Evolutionary conservation across 2,329 filamentous ascomycete genomes (phyloP), one percentile per base, ranked within the genome.

Genomic region (Tolypocladium inflatum): DNA sequence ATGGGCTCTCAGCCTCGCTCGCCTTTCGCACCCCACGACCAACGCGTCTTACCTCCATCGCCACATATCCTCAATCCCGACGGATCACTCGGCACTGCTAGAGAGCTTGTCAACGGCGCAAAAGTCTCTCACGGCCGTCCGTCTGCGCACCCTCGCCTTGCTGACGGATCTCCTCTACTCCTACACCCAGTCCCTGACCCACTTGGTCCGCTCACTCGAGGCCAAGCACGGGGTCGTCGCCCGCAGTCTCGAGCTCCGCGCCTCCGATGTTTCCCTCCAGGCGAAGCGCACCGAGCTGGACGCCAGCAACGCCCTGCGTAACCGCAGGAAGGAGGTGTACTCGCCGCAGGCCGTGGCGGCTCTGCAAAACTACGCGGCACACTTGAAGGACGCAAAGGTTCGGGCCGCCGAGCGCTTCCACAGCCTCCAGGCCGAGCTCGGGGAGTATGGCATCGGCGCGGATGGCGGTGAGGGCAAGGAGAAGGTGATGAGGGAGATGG

Each of bases 1-100:
- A 1, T 75, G 77, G 17, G 81, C 82, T 33, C 70, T 76, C 17
- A 64, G 72, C 19, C 73, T 84, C 30, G 75, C 79, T 1, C 77
- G 80, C 43, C 71, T 81, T 39, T 67, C 74, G 3, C 74, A 77
- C 61, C 79, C 80, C 0, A 71, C 71, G 19, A 81, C 78, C 1
- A 82, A 82, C 67, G 73, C 80, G 0, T 81, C 80, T 23, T 82
- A 76, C 65, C 71, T 85, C n/a, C 83, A 86, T 71, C 81, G 83
- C 23, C 69, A 75, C 30, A 78, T 86, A 55, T 73, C 81, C 1
- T 70, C 74, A 21, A 72, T 87, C 2, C 71, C 78, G 0, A 61
- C 69, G 1, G 69, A 74, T 30, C 68, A 78, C 21, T 61, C 68
- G 4, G 59, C 70, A 2, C 74, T 83, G 1, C 66, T 64, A n/a